These are phyloP conservation scores for Schoenoplectus tabernaemontani DNA, from an alignment of 202 grass and related monocot genomes.

Conservation along the genomic window DNA sequence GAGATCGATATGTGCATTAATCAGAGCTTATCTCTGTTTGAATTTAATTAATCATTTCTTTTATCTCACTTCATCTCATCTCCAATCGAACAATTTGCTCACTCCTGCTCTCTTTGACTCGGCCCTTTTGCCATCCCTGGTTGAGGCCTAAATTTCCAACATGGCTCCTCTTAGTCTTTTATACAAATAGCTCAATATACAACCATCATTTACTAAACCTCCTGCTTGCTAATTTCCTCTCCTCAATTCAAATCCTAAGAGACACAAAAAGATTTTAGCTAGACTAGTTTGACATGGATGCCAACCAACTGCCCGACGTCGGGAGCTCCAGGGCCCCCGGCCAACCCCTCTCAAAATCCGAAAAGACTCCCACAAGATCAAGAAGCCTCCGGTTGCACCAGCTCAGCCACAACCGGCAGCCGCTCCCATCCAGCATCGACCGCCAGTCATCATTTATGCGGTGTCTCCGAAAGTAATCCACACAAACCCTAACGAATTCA, in stretches of 20 bases:
- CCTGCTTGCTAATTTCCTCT: background rate
- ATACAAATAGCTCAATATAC: background rate
- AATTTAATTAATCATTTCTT: background rate
- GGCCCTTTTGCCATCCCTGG: background rate
- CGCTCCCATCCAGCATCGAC: slow-evolving; percentile 19
- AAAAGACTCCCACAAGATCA: slow-evolving; percentile 58
- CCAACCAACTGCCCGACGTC: background rate
- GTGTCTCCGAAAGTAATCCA: slow-evolving; percentile 84
- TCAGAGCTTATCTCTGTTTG: background rate
- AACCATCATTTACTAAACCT: background rate
- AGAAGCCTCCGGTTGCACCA: slow-evolving; percentile 32
- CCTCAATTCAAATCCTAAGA: background rate
- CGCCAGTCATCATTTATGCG: slow-evolving; percentile 78
- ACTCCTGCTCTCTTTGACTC: slow-evolving; percentile 21
- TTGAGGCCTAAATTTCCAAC: slow-evolving; percentile 14
- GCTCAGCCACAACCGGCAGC: background rate
- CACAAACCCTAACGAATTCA: slow-evolving; percentile 62
- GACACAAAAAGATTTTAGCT: too few species aligned
- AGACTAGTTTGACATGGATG: too few species aligned
- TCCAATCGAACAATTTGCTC: background rate
- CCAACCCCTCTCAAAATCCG: slow-evolving; percentile 60
- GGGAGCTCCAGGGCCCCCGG: slow-evolving; percentile 66
- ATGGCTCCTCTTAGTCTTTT: background rate
- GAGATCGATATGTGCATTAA: too few species aligned
- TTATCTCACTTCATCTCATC: background rate